Evolutionary conservation across 163 green algal genomes (phyloP), one percentile per base, ranked within the genome.

Genomic region (Scenedesmus sp.): DNA sequence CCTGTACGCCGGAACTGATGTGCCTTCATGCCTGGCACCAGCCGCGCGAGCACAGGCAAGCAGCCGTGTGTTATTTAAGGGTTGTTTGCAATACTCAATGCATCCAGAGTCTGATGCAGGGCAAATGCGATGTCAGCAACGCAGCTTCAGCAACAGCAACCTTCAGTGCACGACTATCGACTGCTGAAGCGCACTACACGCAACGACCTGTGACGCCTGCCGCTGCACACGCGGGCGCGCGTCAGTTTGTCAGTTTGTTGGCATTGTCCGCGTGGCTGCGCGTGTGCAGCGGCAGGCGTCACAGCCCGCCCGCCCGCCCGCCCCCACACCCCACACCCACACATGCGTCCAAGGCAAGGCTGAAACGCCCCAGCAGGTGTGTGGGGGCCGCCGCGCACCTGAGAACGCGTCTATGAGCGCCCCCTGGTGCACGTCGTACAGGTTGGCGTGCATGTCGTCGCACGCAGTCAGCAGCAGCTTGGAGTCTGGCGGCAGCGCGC

Each of bases 381-480:
- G n/a, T n/a, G n/a, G n/a, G n/a, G 13, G 33, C 33, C 46, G 9
- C 9, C 20, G 0, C 89, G 40, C 46, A 97, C 96, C 95, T 78
- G 96, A 97, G 78, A 99, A 97, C 0, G 97, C 93, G 61, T 98
- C 97, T 33, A 99, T 93, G 46, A 99, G 93, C 5, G 91, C 92
- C 1, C 80, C 94, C 83, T 94, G 94, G 76, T 98, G 94, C 6
- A 95, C 96, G 82, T 99, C 98, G 89, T 99, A 99, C 86, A 99
- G 83, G 88, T 99, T 96, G 30, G 94, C 65, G 89, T 99, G 97
- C 94, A 97, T 97, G 96, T 99, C 98, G 92, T 99, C 98, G 70
- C 96, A 99, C 0, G 96, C 98, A 0, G 97, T 98, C 56, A 99
- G 87, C 46, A 99, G 93, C 89, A 95, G 92, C 85, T 95, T 95